These are phyloP conservation scores for Cenchrus americanus DNA, from an alignment of 176 grass and related monocot genomes.

Conservation along the genomic window DNA sequence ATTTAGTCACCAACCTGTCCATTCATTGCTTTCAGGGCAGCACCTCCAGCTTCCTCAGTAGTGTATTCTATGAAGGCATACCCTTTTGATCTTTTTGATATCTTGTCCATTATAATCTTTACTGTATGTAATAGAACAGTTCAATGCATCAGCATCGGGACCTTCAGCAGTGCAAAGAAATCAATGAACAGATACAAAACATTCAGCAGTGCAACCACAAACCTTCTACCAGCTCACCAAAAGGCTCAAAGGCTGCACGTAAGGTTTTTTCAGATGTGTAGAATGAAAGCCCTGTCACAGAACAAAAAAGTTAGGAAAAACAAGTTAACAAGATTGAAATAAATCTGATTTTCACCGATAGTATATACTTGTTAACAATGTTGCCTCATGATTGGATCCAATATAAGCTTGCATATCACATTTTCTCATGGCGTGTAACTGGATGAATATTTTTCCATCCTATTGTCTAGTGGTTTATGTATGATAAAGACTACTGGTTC, in stretches of 20 bases:
- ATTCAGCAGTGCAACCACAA: conserved; percentile 30
- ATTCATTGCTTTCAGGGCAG: conserved; percentile 95
- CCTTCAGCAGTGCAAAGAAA: conserved; percentile 30
- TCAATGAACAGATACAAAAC: conserved; percentile 15
- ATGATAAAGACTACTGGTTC: not conserved
- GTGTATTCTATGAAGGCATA: conserved; percentile 95
- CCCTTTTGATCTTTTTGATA: conserved; percentile 96
- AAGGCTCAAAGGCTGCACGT: conserved; percentile 80
- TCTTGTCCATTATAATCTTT: conserved; percentile 97
- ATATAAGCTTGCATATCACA: not conserved
- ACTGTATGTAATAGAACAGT: conserved; percentile 51
- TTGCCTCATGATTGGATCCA: not conserved
- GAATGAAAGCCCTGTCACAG: conserved; percentile 78
- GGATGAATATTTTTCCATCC: not conserved
- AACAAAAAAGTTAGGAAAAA: conserved; percentile 23
- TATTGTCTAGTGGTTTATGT: not conserved
- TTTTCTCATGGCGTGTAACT: not conserved
- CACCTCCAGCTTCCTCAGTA: conserved; percentile 84
- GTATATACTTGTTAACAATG: conserved; percentile 2
- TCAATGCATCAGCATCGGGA: conserved; percentile 15
- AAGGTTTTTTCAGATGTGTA: conserved; percentile 94
- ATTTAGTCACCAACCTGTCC: conserved; percentile 59
- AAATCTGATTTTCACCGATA: not conserved
- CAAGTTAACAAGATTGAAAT: not conserved
- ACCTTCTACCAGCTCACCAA: conserved; percentile 95